Evolutionary conservation across 441 rosid genomes (phyloP).

Genomic region (Gossypium aridum): DNA sequence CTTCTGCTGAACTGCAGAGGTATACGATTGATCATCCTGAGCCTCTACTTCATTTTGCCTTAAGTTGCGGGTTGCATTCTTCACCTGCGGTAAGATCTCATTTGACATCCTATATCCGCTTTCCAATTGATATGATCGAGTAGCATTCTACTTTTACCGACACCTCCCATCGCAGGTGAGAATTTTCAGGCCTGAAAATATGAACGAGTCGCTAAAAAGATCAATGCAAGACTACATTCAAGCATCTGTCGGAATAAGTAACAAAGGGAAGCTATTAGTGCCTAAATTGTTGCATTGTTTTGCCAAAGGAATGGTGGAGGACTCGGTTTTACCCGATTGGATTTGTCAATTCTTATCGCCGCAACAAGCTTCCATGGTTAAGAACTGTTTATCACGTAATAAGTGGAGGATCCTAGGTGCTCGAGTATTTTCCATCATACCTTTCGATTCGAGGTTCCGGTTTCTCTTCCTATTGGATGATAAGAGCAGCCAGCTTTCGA

Average conservation of each 20-base stretch:
- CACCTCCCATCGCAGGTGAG: conserved; percentile 37
- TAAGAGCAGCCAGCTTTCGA: neutral
- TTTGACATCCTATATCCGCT: neutral
- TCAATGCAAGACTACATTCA: conserved; percentile 50
- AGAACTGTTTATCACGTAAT: conserved; percentile 34
- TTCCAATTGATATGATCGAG: neutral
- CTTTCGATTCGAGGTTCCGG: conserved; percentile 59
- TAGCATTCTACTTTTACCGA: neutral
- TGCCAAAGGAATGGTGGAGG: conserved; percentile 42
- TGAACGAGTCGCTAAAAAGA: conserved; percentile 33
- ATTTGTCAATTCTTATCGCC: conserved; percentile 48
- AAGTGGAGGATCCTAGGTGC: conserved; percentile 45
- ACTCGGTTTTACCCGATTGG: conserved; percentile 49
- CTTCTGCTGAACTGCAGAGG: conserved; percentile 38
- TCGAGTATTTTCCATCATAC: conserved; percentile 42
- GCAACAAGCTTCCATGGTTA: conserved; percentile 42
- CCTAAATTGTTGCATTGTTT: conserved; percentile 58
- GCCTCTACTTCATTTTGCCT: conserved; percentile 55
- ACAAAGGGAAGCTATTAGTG: conserved; percentile 46
- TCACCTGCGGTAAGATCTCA: conserved; percentile 58
- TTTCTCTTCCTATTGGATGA: conserved; percentile 40
- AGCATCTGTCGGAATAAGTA: conserved; percentile 53
- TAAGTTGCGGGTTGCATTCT: conserved; percentile 65
- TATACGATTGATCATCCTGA: conserved; percentile 50
- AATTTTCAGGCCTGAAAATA: conserved; percentile 47